Evolutionary conservation across 1,284 basidiomycete genomes (phyloP).

Genomic region (Veloporphyrellus conicus): DNA sequence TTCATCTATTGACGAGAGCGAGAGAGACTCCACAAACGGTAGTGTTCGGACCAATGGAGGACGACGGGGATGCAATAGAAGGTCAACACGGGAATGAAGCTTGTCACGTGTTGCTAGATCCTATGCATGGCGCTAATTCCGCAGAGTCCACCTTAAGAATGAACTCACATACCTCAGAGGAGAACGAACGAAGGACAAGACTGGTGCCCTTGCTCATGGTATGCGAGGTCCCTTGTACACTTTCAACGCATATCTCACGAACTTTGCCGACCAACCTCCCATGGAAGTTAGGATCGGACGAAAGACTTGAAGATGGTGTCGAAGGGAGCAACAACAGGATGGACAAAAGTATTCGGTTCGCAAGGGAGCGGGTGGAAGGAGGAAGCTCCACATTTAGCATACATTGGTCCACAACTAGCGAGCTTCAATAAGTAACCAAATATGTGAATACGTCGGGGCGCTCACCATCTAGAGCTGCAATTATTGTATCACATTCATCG

Average conservation of each 20-base stretch:
- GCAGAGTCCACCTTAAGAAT: neutral
- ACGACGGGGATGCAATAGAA: conserved; percentile 70
- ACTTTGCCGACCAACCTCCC: conserved; percentile 42
- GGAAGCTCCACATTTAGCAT: conserved; percentile 50
- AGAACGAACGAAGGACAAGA: conserved; percentile 44
- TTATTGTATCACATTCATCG: conserved; percentile 51
- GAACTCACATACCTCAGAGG: conserved; percentile 24
- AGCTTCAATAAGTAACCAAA: conserved; percentile 8
- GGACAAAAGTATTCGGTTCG: conserved; percentile 55
- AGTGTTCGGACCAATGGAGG: conserved; percentile 68
- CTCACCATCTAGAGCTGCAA: conserved; percentile 63
- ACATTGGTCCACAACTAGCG: conserved; percentile 47
- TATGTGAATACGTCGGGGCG: neutral
- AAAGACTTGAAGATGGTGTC: conserved; percentile 52
- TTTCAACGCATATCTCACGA: conserved; percentile 44
- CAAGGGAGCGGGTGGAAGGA: conserved; percentile 53
- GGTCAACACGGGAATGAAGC: conserved; percentile 48
- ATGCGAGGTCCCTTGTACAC: conserved; percentile 50
- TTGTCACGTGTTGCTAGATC: conserved; percentile 13
- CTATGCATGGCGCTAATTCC: conserved; percentile 13
- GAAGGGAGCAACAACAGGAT: conserved; percentile 54
- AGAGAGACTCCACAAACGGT: conserved; percentile 58
- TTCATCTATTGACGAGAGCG: conserved; percentile 59
- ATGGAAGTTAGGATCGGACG: conserved; percentile 49
- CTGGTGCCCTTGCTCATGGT: conserved; percentile 58